Evolutionary conservation across 108 stramenopile species (phyloP), one percentile per base, ranked within the genome.

Genomic region (Nitzschia sp.): DNA sequence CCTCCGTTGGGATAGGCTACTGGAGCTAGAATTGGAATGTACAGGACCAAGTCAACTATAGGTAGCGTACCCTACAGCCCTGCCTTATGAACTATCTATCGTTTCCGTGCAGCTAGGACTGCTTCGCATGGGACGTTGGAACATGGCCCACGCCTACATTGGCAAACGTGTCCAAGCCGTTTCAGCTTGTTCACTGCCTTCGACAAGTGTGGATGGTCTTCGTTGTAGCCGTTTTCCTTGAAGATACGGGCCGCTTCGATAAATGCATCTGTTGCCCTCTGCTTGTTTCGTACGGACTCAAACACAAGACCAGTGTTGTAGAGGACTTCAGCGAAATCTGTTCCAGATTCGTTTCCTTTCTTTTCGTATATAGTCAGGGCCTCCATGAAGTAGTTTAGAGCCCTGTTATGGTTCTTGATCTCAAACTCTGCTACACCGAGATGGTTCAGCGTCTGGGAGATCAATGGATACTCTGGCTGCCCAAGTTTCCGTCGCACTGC

Each of bases 311-410:
- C 85, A 1, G 76, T 77, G 54, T 82, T 80, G 54, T 69, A 80
- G 15, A 82, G 64, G 9, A 77, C 81, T 68, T 82, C 82, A 8
- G 79, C 85, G 47, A 72, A 80, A 15, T 74, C 76, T 3, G 76
- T 71, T 17, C 68, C 76, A 31, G 60, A 54, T 23, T 51, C 60
- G n/a, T 29, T 64, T 1, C 66, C 72, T 9, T 38, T 59, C 46
- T 73, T 72, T 49, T 86, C 77, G 61, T 72, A 80, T 17, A 82
- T 80, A 6, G 63, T 64, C 42, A 82, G 65, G n/a, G 82, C 81
- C 62, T 86, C 85, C 59, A 77, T 70, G 30, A 86, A 76, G 72
- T 79, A 74, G 46, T 80, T 77, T 42, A 86, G 68, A 11, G 85
- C 74, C 21, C 72, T 51, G 60, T 62, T 71, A 60, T 78, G 57